Evolutionary conservation across 768 basidiomycete genomes (phyloP).

Genomic region (Pholiota conissans): DNA sequence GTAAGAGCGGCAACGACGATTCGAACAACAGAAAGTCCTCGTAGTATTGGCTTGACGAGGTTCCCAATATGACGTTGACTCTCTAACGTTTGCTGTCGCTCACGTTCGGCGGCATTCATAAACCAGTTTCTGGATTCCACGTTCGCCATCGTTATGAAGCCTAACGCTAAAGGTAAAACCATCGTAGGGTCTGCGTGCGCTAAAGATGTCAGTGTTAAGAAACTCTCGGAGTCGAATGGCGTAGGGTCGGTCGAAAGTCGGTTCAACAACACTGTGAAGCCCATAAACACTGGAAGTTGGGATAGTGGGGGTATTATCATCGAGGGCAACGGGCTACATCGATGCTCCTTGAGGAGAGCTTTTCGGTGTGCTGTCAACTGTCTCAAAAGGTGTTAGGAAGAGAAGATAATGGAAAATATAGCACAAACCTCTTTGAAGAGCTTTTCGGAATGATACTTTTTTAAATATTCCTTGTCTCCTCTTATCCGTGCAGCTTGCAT

Average conservation of each 20-base stretch:
- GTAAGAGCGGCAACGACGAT: conserved; percentile 68
- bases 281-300: conserved; percentile 74
- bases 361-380: conserved; percentile 57
- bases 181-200: conserved; percentile 72
- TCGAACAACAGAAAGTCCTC: conserved; percentile 60
- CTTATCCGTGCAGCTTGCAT: conserved; percentile 59
- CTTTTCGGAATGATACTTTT: conserved; percentile 47
- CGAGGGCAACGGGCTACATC: conserved; percentile 56
- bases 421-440: conserved; percentile 46
- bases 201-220: conserved; percentile 71
- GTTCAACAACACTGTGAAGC: conserved; percentile 58
- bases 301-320: conserved; percentile 60
- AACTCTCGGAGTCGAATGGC: conserved; percentile 76
- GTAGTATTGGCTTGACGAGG: conserved; percentile 54
- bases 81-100: conserved; percentile 47
- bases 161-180: conserved; percentile 67
- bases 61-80: conserved; percentile 43
- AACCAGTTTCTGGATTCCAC: conserved; percentile 80
- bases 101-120: conserved; percentile 55
- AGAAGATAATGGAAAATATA: neutral
- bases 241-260: conserved; percentile 57
- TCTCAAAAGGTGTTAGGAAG: conserved; percentile 1
- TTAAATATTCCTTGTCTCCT: conserved; percentile 53
- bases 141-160: conserved; percentile 75
- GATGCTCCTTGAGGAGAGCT: conserved; percentile 59